Conservation (phyloP, 208 protist species). For the Trypanosoma avium region DNA sequence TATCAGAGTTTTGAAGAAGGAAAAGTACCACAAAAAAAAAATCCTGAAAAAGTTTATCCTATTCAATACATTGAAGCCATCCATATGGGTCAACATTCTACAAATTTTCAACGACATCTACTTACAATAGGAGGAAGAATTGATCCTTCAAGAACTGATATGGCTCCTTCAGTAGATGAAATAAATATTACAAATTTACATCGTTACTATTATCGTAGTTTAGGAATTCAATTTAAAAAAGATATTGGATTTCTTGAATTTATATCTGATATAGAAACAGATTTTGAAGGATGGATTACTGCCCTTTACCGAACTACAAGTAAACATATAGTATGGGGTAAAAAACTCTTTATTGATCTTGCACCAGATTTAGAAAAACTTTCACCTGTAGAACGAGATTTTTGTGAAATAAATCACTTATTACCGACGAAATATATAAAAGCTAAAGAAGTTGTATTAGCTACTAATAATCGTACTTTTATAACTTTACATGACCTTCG, state of each 20-base stretch:
- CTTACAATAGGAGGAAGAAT: conserved; percentile 15
- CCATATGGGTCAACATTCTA: conserved; percentile 23
- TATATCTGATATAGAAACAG: conserved; percentile 25
- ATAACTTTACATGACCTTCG: conserved; percentile 28
- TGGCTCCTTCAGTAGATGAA: conserved; percentile 11
- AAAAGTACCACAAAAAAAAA: conserved; percentile 13
- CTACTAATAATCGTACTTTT: conserved; percentile 6
- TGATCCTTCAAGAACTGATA: conserved; percentile 4
- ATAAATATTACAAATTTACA: conserved; percentile 21
- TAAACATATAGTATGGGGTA: conserved; percentile 8
- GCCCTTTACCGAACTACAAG: conserved; percentile 23
- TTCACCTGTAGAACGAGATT: conserved; percentile 13
- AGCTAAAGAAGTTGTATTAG: conserved; percentile 21
- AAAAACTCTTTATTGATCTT: conserved; percentile 10
- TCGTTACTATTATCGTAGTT: conserved; percentile 33
- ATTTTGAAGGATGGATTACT: conserved; percentile 38
- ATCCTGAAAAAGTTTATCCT: background rate
- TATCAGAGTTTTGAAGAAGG: background rate
- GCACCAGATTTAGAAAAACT: conserved; percentile 8
- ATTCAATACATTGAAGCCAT: conserved; percentile 19
- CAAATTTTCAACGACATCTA: conserved; percentile 15
- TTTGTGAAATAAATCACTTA: conserved; percentile 31
- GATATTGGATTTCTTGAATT: conserved; percentile 14
- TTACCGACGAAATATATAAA: conserved; percentile 29
- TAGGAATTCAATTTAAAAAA: conserved; percentile 27